A percentile compares a stretch with the other conserved stretches of the same genome.
Evolutionary conservation across 371 early-diverging fungal species (phyloP).

Genomic region (Coemansia sp.): DNA sequence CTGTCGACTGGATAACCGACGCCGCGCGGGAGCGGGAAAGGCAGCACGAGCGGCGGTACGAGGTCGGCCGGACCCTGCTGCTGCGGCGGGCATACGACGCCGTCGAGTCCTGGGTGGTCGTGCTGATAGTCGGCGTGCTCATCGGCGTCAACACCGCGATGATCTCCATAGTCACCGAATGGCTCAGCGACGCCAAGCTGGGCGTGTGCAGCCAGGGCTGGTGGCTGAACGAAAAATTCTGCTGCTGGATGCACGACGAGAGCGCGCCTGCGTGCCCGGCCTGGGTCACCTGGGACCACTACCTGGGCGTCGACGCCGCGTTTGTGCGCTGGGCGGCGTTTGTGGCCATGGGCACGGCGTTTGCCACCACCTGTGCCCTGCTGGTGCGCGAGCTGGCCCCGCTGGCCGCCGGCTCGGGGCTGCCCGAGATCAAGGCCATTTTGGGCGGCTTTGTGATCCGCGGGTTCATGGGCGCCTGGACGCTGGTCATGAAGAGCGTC

Average conservation of each 20-base stretch:
- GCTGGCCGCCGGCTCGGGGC: slow-evolving; percentile 78
- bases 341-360: slow-evolving; percentile 29
- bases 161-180: slow-evolving; percentile 78
- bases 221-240: slow-evolving; percentile 84
- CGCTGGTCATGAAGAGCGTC: slow-evolving; percentile 69
- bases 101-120: slow-evolving; percentile 78
- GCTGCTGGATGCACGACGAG: slow-evolving; percentile 74
- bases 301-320: slow-evolving; percentile 33
- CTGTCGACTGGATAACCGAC: slow-evolving; percentile 93
- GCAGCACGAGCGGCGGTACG: too few species aligned
- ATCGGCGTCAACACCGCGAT: slow-evolving; percentile 77
- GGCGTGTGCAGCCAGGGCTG: slow-evolving; percentile 87
- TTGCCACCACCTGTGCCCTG: slow-evolving; percentile 50
- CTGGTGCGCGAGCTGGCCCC: slow-evolving; percentile 72
- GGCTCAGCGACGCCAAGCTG: slow-evolving; percentile 76
- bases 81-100: neutral
- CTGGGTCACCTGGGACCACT: slow-evolving; percentile 61
- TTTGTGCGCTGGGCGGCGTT: slow-evolving; percentile 44
- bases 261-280: slow-evolving; percentile 30
- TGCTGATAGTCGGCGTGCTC: slow-evolving; percentile 69
- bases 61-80: neutral
- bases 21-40: slow-evolving; percentile 72
- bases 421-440: slow-evolving; percentile 88
- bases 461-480: slow-evolving; percentile 69
- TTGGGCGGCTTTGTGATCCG: slow-evolving; percentile 84